Evolutionary conservation across 2,329 filamentous ascomycete species (phyloP).

Genomic region (Ambrosiella xylebori): DNA sequence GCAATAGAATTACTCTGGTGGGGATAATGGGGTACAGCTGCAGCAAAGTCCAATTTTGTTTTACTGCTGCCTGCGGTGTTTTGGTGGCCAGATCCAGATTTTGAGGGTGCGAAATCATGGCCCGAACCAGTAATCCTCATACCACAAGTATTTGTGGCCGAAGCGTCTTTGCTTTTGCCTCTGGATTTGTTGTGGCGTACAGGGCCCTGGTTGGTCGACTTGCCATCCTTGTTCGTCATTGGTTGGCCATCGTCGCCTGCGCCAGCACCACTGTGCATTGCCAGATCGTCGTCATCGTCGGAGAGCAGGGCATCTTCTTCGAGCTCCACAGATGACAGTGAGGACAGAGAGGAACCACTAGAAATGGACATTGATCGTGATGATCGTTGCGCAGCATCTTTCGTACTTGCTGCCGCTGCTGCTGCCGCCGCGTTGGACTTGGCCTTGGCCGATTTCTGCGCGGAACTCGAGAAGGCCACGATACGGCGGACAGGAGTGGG

Average conservation of each 20-base stretch:
- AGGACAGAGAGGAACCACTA: slow-evolving; percentile 12
- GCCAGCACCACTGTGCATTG: neutral
- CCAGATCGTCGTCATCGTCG: slow-evolving; percentile 2
- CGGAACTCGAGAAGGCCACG: slow-evolving; percentile 2
- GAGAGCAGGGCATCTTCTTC: slow-evolving; percentile 9
- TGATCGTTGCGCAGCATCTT: neutral
- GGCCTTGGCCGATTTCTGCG: slow-evolving; percentile 1
- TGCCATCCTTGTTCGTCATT: slow-evolving; percentile 8
- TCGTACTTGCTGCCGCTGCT: neutral
- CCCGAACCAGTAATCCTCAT: slow-evolving; percentile 4
- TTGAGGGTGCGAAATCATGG: neutral
- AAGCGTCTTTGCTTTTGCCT: slow-evolving; percentile 2
- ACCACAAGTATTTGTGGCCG: neutral
- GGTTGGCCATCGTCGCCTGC: slow-evolving; percentile 3
- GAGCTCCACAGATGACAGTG: slow-evolving; percentile 8
- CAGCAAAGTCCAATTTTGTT: neutral
- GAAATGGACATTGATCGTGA: slow-evolving; percentile 8
- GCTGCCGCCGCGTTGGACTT: neutral
- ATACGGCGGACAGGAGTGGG: slow-evolving; percentile 1
- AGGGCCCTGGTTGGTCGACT: slow-evolving; percentile 8
- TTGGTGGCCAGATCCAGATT: neutral
- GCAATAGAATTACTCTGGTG: slow-evolving; percentile 3
- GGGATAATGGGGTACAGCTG: neutral
- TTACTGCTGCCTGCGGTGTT: neutral
- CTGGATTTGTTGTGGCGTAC: neutral